A percentile compares a stretch with the other conserved stretches of the same genome.
Evolutionary conservation across 129 eudicot species (phyloP).

Genomic region (Cynara cardunculus): DNA sequence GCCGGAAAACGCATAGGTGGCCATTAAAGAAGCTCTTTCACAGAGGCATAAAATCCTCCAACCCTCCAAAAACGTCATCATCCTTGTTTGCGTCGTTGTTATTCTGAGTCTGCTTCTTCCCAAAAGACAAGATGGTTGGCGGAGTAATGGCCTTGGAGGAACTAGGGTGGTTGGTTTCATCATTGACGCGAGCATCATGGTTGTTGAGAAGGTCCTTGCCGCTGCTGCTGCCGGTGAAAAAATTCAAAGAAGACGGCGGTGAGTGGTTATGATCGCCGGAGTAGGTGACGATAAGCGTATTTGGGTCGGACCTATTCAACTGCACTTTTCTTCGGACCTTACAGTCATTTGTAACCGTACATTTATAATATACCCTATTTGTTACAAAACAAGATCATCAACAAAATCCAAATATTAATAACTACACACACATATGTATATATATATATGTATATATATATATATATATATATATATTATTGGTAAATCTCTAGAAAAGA

Average conservation of each 20-base stretch:
- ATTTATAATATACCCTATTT: constrained; percentile 76
- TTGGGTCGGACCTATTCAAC: constrained; percentile 59
- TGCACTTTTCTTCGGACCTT: constrained; percentile 77
- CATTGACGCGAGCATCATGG: too few relatives aligned
- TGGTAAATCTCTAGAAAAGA: not conserved
- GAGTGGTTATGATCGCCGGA: constrained; percentile 75
- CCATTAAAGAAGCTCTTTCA: not conserved
- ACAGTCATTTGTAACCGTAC: constrained; percentile 73
- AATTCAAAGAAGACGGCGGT: constrained; percentile 25
- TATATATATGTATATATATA: not conserved
- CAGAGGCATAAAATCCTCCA: constrained; percentile 1
- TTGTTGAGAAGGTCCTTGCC: too few relatives aligned
- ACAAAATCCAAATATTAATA: not conserved
- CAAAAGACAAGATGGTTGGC: not conserved
- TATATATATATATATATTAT: not conserved
- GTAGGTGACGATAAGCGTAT: constrained; percentile 52
- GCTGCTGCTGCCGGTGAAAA: not conserved
- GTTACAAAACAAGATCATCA: not conserved
- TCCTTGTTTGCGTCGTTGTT: not conserved
- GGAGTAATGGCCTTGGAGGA: not conserved
- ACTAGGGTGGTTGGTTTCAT: not conserved
- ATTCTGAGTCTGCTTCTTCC: not conserved
- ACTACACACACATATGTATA: not conserved
- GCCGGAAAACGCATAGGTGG: not conserved
- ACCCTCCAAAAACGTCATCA: not conserved